phyloP scores from a whole-genome alignment of 176 grass and related monocot species.

The Saccharum officinarum region DNA sequence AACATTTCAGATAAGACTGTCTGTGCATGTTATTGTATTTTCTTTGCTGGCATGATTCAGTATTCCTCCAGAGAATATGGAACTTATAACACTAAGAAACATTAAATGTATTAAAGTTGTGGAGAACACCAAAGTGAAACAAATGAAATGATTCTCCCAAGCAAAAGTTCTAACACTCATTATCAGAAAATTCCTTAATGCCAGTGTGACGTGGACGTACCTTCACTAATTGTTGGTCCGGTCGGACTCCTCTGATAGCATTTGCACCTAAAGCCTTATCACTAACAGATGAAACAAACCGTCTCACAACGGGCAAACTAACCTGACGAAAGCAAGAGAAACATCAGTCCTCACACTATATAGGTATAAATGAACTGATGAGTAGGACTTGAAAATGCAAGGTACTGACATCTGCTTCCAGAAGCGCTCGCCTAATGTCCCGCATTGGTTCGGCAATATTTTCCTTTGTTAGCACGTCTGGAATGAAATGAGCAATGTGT shows the following conservation, averaged over 20 bases:
- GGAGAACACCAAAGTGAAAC: background rate
- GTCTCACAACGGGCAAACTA: constrained; percentile 81
- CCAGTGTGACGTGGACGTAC: constrained; percentile 30
- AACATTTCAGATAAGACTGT: background rate
- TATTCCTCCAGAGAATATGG: background rate
- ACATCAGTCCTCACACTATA: background rate
- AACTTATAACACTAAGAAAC: background rate
- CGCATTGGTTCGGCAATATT: constrained; percentile 93
- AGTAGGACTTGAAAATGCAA: background rate
- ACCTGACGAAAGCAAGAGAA: constrained; percentile 44
- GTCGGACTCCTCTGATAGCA: constrained; percentile 76
- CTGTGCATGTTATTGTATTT: background rate
- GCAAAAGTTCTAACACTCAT: background rate
- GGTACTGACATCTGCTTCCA: constrained; percentile 86
- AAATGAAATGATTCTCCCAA: background rate
- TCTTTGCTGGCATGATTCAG: background rate
- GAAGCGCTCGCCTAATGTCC: constrained; percentile 93
- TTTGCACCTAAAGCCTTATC: constrained; percentile 78
- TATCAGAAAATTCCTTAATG: background rate
- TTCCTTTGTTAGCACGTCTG: constrained; percentile 87
- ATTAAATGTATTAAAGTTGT: background rate
- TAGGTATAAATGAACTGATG: background rate
- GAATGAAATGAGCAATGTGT: background rate
- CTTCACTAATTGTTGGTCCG: constrained; percentile 97
- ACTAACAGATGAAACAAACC: constrained; percentile 82